Evolutionary conservation across 768 basidiomycete species (phyloP), one percentile per base, ranked within the genome.

Genomic region (Rhizopogon vesiculosus): DNA sequence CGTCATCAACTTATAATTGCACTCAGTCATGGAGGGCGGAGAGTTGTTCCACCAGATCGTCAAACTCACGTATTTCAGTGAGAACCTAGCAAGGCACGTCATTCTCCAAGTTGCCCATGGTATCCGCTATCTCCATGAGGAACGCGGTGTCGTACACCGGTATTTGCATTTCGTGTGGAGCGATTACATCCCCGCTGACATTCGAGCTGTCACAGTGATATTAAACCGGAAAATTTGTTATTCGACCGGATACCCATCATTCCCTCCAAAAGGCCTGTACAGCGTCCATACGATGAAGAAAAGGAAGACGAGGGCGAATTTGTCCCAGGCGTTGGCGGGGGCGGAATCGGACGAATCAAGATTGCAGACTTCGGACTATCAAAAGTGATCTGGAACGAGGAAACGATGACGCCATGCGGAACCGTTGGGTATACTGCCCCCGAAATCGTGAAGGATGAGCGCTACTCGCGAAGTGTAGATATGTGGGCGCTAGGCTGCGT

Each of bases 401-500:
- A 98, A 67, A 99, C 97, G 6, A 95, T 92, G 90, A 99, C 97
- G 13, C 97, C 97, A 19, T 99, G 97, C 65, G 97, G 97, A n/a
- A 99, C 97, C 3, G 96, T 99, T 33, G 97, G 97, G 19, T 99
- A 99, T 72, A 99, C 97, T 2, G 97, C 97, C 6, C 97, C 97
- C 5, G 97, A 99, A 74, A 99, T 99, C 58, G 97, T 99, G 64
- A 98, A 98, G 74, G 97, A 98, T 67, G 96, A 99, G 74, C 82
- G 93, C 29, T 96, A 96, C 69, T 89, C 85, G 69, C 95, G 94
- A 73, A 93, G 90, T 64, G 96, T 98, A 53, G 97, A 99, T 68
- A 98, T 98, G 97, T 99, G 97, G 97, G 97, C 97, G 2, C 75
- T 99, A 39, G 97, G 97, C 41, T 99, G 97, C 70, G 97, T 99